A percentile compares a stretch with the other conserved stretches of the same genome.
Evolutionary conservation across 306 rosid genomes (phyloP).

Genomic region (Cyamopsis tetragonoloba): DNA sequence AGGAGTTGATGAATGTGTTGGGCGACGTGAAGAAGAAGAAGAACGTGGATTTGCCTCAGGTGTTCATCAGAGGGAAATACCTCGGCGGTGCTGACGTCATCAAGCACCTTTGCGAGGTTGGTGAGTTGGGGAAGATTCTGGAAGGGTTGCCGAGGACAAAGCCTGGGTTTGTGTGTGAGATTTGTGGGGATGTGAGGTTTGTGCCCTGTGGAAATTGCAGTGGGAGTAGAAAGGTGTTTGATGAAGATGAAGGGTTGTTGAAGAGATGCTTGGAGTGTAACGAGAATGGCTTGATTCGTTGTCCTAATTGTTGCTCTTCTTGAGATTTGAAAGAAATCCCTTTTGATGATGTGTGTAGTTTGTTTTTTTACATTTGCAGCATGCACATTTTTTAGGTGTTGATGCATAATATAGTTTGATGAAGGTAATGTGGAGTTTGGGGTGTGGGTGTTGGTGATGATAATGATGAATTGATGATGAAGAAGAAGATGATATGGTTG

Average conservation of each 20-base stretch:
- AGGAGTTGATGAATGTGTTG: slow-evolving; percentile 66
- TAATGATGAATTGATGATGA: not conserved
- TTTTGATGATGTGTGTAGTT: not conserved
- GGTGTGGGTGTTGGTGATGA: slow-evolving; percentile 1
- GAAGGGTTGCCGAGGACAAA: slow-evolving; percentile 64
- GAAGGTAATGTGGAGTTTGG: slow-evolving; percentile 5
- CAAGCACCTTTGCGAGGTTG: slow-evolving; percentile 64
- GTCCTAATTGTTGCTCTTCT: slow-evolving; percentile 66
- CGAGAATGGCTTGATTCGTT: slow-evolving; percentile 85
- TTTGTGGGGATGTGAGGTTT: slow-evolving; percentile 89
- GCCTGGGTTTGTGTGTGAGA: slow-evolving; percentile 72
- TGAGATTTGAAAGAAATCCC: no score
- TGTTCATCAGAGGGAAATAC: slow-evolving; percentile 63
- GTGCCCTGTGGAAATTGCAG: slow-evolving; percentile 69
- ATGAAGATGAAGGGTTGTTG: slow-evolving; percentile 67
- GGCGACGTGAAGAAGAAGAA: slow-evolving; percentile 40
- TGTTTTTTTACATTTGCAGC: not conserved
- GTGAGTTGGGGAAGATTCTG: slow-evolving; percentile 69
- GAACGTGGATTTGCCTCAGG: slow-evolving; percentile 69
- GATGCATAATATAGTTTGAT: slow-evolving; percentile 43
- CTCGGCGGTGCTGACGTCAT: slow-evolving; percentile 80
- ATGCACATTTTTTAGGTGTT: slow-evolving; percentile 37
- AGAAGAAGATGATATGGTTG: not conserved
- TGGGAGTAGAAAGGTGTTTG: slow-evolving; percentile 88
- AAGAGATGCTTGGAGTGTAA: slow-evolving; percentile 85